Base-by-base conservation (phyloP, 179 eudicot genomes). In the Amaranthus tricolor region DNA sequence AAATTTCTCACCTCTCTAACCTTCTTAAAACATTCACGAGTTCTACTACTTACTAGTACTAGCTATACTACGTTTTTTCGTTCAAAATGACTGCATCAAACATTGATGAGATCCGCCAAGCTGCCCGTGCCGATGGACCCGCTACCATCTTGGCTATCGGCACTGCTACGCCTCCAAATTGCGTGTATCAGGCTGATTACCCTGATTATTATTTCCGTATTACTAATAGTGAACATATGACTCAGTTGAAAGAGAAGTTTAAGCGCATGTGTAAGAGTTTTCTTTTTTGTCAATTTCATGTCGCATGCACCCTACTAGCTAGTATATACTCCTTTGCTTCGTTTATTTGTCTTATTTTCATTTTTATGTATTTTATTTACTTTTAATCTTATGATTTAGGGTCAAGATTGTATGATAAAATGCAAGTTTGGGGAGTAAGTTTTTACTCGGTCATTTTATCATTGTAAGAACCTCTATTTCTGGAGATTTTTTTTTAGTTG, bases 101-200 rank as follows among this genome's bases (percentile, higher is more conserved):
- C 40, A 11, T 76, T 4, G 52, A 68, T 40, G 78, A 76, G 7
- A 68, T 76, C 57, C 73, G 78, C 49, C 68, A 68, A 66, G 68
- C 78, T 0, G 73, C 68, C 51, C 13, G 78, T 9, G 73, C 78
- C 3, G 68, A 68, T 0, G 78, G 78, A 0, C 78, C 78, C n/a
- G 78, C 78, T 6, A 58, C 78, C 12, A 75, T 75, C 49, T 62
- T 76, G 6, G 78, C 78, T 15, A 76, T 76, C 7, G 78, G 78
- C 0, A 76, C 78, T 1, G 78, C 78, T 10, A 76, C 73, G 5
- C 78, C 78, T 1, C 73, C 73, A 9, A 76, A 76, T 50, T 68
- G 68, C 40, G 60, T 76, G 1, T 49, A 68, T 57, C 78, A 76
- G 50, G 67, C 78, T 31, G 78, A 76, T 68, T 76, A 68, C 40